These are phyloP conservation scores for Lophiotrema nucula DNA, from an alignment of 495 filamentous ascomycete species.

Conservation along the genomic window DNA sequence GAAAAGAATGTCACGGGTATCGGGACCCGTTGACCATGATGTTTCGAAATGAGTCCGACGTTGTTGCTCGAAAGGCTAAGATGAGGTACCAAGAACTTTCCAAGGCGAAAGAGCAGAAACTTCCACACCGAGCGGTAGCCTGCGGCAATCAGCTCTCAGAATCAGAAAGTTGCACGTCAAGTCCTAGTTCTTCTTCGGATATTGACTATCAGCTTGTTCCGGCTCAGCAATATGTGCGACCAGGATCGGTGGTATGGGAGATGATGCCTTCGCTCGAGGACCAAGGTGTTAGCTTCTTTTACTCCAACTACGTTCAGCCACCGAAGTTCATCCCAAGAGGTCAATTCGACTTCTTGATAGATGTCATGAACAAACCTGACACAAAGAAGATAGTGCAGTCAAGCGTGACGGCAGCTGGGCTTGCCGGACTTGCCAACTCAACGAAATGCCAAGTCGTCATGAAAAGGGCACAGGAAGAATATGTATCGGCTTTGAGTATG, in stretches of 20 bases:
- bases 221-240: too few species aligned
- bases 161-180: too few species aligned
- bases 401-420: constrained; percentile 13
- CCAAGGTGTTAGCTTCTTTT: constrained; percentile 18
- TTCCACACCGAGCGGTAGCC: neutral
- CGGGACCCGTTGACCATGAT: constrained; percentile 17
- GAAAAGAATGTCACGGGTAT: constrained; percentile 17
- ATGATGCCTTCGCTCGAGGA: constrained; percentile 7
- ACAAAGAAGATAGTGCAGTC: constrained; percentile 14
- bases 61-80: constrained; percentile 15
- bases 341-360: constrained; percentile 17
- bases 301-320: constrained; percentile 12
- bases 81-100: constrained; percentile 15
- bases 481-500: constrained; percentile 12
- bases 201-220: too few species aligned
- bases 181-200: too few species aligned
- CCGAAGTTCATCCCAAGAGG: constrained; percentile 4
- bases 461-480: constrained; percentile 16
- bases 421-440: constrained; percentile 14
- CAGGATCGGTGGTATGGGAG: neutral
- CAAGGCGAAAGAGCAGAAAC: neutral
- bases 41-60: constrained; percentile 24
- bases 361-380: neutral
- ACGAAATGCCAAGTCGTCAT: constrained; percentile 2
- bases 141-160: too few species aligned